phyloP scores from a whole-genome alignment of 2,329 filamentous ascomycete genomes.

The Fusarium palustre region DNA sequence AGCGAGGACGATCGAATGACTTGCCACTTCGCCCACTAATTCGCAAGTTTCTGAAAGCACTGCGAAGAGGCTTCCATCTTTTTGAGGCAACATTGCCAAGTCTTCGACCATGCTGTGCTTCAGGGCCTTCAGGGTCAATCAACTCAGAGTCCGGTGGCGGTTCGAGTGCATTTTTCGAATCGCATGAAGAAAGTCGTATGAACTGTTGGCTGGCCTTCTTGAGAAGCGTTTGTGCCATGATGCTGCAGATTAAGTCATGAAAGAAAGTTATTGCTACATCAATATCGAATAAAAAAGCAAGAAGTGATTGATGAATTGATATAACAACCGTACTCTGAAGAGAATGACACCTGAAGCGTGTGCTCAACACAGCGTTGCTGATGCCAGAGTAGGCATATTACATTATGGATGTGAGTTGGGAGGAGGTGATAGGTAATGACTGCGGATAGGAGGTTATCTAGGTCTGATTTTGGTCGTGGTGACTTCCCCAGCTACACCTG shows the following conservation, averaged over 20 bases:
- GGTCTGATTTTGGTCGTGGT: not conserved
- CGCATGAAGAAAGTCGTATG: constrained; percentile 35
- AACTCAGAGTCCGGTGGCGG: constrained; percentile 12
- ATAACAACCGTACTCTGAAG: not conserved
- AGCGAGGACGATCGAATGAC: not conserved
- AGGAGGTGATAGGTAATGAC: not conserved
- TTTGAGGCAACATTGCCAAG: constrained; percentile 47
- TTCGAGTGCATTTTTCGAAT: constrained; percentile 24
- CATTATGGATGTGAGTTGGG: not conserved
- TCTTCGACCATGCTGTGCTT: constrained; percentile 34
- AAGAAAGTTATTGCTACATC: constrained; percentile 14
- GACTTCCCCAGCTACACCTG: constrained; percentile 1
- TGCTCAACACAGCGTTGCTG: not conserved
- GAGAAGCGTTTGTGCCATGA: constrained; percentile 47
- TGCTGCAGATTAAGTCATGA: constrained; percentile 32
- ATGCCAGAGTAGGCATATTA: not conserved
- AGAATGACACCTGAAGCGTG: constrained; percentile 15
- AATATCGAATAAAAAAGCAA: constrained; percentile 17
- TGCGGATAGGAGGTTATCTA: not conserved
- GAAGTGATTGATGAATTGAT: constrained; percentile 7
- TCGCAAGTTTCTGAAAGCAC: constrained; percentile 51
- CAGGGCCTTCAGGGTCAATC: constrained; percentile 14
- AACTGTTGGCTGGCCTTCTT: constrained; percentile 45
- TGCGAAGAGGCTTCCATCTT: constrained; percentile 53
- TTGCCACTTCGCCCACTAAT: constrained; percentile 47